A percentile compares a stretch with the other conserved stretches of the same genome.
phyloP scores from a whole-genome alignment of 2,329 filamentous ascomycete genomes.

The Diaporthe ampelina region DNA sequence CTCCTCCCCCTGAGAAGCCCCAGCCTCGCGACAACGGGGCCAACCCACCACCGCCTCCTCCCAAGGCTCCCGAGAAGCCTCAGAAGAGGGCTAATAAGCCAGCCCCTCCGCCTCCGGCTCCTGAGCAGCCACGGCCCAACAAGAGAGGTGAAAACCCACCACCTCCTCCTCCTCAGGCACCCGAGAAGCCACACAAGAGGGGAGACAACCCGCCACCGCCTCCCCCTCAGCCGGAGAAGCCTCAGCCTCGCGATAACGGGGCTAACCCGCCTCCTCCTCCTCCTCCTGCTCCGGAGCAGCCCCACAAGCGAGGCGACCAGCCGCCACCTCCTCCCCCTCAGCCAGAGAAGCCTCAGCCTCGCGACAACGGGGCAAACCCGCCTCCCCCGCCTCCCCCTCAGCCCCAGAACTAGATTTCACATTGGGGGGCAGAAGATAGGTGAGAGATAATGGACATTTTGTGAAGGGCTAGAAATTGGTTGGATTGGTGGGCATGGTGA shows the following conservation, averaged over 20 bases:
- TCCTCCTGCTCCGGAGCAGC: neutral
- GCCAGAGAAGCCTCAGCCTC: neutral
- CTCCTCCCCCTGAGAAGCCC: neutral
- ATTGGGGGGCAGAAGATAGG: neutral
- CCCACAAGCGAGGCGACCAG: too few species aligned
- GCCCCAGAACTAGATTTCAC: slow-evolving; percentile 2
- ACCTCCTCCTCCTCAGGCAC: too few species aligned
- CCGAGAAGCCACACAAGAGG: too few species aligned
- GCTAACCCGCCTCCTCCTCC: neutral
- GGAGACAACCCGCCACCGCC: too few species aligned
- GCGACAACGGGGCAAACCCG: neutral
- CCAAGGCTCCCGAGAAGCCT: neutral
- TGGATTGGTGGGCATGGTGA: neutral
- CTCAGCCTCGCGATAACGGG: neutral
- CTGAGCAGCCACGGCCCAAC: neutral
- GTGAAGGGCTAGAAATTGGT: neutral
- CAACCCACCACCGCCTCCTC: neutral
- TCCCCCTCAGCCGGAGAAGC: neutral
- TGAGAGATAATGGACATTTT: neutral
- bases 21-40: neutral
- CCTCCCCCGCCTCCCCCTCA: neutral
- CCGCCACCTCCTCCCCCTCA: neutral
- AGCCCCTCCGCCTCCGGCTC: neutral
- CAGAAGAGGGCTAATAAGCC: neutral
- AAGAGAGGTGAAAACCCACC: neutral